Conservation (phyloP, 306 rosid species). For the Phaseolus lunatus region DNA sequence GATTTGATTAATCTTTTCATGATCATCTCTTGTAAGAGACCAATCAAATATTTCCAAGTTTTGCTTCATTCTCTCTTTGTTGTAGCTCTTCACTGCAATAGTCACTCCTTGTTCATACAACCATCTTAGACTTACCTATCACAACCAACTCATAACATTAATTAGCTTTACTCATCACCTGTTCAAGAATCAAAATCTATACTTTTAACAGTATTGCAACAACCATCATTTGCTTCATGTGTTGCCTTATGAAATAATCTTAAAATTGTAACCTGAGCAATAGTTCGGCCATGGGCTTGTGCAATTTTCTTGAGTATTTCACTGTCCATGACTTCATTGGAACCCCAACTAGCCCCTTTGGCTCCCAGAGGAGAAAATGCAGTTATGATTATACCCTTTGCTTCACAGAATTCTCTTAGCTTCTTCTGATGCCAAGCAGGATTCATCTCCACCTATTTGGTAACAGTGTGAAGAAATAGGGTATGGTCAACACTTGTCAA, state of each 20-base stretch:
- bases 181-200: not conserved
- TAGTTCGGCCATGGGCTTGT: conserved; percentile 38
- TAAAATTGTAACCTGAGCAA: conserved; percentile 53
- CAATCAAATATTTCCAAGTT: conserved; percentile 38
- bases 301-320: conserved; percentile 58
- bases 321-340: conserved; percentile 53
- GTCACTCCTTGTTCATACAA: conserved; percentile 30
- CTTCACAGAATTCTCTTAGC: conserved; percentile 54
- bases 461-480: not conserved
- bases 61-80: conserved; percentile 36
- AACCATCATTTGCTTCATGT: no score
- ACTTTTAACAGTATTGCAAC: not conserved
- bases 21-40: conserved; percentile 20
- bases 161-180: not conserved
- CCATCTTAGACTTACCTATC: conserved; percentile 39
- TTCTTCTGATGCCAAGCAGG: conserved; percentile 62
- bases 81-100: conserved; percentile 22
- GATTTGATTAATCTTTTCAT: conserved; percentile 30
- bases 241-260: not conserved
- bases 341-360: conserved; percentile 55
- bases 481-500: not conserved
- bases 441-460: conserved; percentile 62
- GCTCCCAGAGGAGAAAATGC: conserved; percentile 69
- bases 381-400: conserved; percentile 53
- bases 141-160: not conserved